These are phyloP conservation scores for Holtermannia corniformis DNA, from an alignment of 768 basidiomycete species.

Conservation along the genomic window DNA sequence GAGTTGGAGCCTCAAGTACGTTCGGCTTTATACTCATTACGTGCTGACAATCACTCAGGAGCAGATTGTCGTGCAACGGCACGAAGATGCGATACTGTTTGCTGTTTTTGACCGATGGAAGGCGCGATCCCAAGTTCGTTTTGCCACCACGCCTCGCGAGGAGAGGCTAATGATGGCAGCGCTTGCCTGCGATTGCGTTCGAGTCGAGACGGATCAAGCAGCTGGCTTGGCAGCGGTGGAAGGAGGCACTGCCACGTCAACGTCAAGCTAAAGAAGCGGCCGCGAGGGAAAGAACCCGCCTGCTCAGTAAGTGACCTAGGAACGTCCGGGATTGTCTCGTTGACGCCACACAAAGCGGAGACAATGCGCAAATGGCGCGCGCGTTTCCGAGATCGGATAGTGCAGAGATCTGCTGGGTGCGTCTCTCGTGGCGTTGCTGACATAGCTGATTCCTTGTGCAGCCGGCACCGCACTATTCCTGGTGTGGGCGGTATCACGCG, in stretches of 20 bases:
- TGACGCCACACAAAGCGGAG: not conserved
- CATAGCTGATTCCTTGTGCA: conserved; percentile 1
- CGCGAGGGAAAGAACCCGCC: conserved; percentile 1
- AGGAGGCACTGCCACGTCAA: conserved; percentile 7
- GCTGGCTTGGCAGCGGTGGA: conserved; percentile 11
- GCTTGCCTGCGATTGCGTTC: conserved; percentile 12
- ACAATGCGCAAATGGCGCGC: not conserved
- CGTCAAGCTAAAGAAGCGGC: conserved; percentile 6
- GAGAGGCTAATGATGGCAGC: not conserved
- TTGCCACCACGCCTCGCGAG: not conserved
- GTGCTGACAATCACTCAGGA: conserved; percentile 10
- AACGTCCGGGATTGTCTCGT: not conserved
- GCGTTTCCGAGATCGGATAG: not conserved
- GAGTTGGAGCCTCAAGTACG: conserved; percentile 16
- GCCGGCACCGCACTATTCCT: conserved; percentile 3
- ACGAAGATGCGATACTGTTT: conserved; percentile 30
- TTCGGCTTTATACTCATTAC: not conserved
- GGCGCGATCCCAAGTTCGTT: conserved; percentile 14
- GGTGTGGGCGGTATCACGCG: conserved; percentile 3
- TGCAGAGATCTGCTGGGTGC: conserved; percentile 8
- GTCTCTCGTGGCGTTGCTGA: conserved; percentile 12
- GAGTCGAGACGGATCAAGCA: conserved; percentile 11
- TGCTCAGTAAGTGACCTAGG: conserved; percentile 5
- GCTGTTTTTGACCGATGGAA: conserved; percentile 31
- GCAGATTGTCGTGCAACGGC: conserved; percentile 16